Percentiles rank a stretch among this genome's conserved stretches.
phyloP scores from a whole-genome alignment of 2,329 filamentous ascomycete species.

The Colletotrichum sp. region DNA sequence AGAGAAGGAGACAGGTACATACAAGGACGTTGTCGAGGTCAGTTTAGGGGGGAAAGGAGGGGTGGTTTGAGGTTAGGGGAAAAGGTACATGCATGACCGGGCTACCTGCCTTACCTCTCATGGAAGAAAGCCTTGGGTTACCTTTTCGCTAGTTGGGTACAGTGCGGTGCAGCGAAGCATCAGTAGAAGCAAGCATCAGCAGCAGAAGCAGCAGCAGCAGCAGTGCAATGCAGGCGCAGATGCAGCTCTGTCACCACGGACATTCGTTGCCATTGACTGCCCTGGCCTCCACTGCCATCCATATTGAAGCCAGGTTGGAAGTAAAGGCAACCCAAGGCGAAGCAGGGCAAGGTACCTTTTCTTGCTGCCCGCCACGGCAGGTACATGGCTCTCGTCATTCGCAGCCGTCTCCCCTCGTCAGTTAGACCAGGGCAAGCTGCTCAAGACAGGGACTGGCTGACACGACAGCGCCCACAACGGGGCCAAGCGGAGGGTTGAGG shows the following conservation, averaged over 20 bases:
- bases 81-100: background rate
- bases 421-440: background rate
- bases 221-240: background rate
- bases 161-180: background rate
- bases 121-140: background rate
- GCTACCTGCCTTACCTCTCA: background rate
- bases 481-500: constrained; percentile 16
- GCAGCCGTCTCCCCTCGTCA: background rate
- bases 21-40: background rate
- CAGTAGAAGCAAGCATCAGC: background rate
- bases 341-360: background rate
- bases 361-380: background rate
- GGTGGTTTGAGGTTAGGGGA: background rate
- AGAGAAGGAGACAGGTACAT: background rate
- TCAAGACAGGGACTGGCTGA: constrained; percentile 10
- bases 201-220: background rate
- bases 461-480: constrained; percentile 12
- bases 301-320: background rate
- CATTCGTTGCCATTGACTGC: background rate
- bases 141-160: background rate
- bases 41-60: background rate
- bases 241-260: background rate
- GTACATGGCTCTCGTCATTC: background rate
- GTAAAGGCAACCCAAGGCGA: background rate
- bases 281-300: background rate